A percentile compares a stretch with the other conserved stretches of the same genome.
These are phyloP conservation scores for Orychophragmus violaceus DNA, from an alignment of 345 rosid genomes.

Conservation along the genomic window DNA sequence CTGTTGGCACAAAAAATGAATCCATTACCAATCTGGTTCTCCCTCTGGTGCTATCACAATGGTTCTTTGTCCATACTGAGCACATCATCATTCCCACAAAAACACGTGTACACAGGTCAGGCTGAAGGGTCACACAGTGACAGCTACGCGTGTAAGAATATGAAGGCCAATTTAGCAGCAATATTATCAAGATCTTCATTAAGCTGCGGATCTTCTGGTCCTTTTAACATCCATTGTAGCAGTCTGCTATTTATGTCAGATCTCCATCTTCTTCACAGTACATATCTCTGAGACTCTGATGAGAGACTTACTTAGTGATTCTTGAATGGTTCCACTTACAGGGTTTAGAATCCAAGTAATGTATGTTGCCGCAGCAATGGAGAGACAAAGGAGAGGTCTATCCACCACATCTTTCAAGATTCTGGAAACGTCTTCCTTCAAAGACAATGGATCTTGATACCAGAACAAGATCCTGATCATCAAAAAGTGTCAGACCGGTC, in stretches of 20 bases:
- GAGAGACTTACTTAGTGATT: constrained; percentile 40
- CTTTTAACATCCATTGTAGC: constrained; percentile 53
- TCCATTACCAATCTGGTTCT: too few relatives aligned
- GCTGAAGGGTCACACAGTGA: neutral
- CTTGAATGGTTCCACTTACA: constrained; percentile 38
- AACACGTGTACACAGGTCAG: neutral
- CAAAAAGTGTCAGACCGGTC: constrained; percentile 30
- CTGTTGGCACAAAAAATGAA: too few relatives aligned
- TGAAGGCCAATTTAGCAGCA: constrained; percentile 26
- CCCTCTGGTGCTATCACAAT: neutral
- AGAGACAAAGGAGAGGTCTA: constrained; percentile 60
- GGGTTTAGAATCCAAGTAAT: constrained; percentile 71
- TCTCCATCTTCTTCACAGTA: constrained; percentile 25
- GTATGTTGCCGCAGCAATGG: constrained; percentile 56
- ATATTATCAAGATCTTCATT: constrained; percentile 42
- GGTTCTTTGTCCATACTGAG: neutral
- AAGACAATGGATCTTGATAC: constrained; percentile 57
- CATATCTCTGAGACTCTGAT: constrained; percentile 46
- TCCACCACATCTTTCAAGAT: constrained; percentile 44
- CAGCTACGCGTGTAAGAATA: constrained; percentile 16
- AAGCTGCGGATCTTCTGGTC: constrained; percentile 30
- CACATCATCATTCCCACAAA: neutral
- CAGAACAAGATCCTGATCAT: constrained; percentile 57
- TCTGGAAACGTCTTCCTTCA: constrained; percentile 52
- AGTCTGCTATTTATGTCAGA: constrained; percentile 50